Base-by-base conservation (phyloP, 179 eudicot species). In the Carnegiea gigantea region DNA sequence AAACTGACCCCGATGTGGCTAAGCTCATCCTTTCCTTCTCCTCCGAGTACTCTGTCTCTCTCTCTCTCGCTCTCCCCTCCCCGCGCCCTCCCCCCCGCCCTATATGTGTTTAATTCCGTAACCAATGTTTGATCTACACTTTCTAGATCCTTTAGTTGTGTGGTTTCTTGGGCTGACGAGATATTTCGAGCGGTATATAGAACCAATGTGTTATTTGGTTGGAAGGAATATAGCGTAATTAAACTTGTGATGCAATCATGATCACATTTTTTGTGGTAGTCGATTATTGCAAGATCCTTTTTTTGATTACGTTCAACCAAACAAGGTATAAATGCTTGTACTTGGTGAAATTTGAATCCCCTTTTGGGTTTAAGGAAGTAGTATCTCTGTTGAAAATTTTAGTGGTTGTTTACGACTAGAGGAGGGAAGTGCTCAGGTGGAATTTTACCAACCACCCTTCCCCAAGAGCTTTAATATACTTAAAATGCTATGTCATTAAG, bases 1-100 rank as follows among this genome's bases (percentile, higher is more conserved):
- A 86, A 7, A 87, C 90, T 64, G 93, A 95, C 44, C 89, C 96
- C 21, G 93, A 90, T 77, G 84, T 90, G 33, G 88, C 95, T 78
- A 90, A 89, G 70, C 93, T 90, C 83, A 85, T 94, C 65, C 90
- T 94, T 60, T 80, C 90, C 62, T 88, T 90, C 82, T 57, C 91
- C 79, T 67, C 91, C 72, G 91, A 91, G 98, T 95, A 91, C 30
- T 54, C 62, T 33, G 38, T 71, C 74, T 77, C 59, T 76, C 38
- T 28, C 44, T 7, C 44, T 7, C 44, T 5, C 44, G 5, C 44
- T 3, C 8, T 3, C 44, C 44, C 44, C 44, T 7, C 8, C 44
- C 44, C 44, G 36, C 36, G 36, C 43, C 43, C 43, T 3, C 5
- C 44, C 44, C 44, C 44, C 44, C 8, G 44, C 44, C 44, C 44